Percentiles rank a stretch among this genome's conserved stretches.
Conservation (phyloP, 345 rosid species). For the Draba incana region DNA sequence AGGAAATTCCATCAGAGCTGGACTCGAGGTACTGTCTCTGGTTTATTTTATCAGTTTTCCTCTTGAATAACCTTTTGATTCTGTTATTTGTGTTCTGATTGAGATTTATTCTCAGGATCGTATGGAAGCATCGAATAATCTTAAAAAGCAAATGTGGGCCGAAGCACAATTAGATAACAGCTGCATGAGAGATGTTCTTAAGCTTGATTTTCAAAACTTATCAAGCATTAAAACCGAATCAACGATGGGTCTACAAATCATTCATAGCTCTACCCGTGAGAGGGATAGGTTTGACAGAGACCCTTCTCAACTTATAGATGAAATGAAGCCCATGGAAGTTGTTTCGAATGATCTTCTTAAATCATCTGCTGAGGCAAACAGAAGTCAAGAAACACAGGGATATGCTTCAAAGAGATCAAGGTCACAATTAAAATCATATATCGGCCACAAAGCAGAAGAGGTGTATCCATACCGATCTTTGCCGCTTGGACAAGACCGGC, state of each 20-base stretch:
- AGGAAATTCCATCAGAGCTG: slow-evolving; percentile 87
- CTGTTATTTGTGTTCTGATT: slow-evolving; percentile 25
- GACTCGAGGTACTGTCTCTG: slow-evolving; percentile 72
- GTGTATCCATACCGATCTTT: slow-evolving; percentile 88
- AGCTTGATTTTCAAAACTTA: slow-evolving; percentile 56
- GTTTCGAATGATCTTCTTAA: slow-evolving; percentile 52
- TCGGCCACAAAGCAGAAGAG: slow-evolving; percentile 92
- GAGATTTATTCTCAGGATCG: slow-evolving; percentile 71
- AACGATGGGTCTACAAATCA: slow-evolving; percentile 14
- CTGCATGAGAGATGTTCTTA: slow-evolving; percentile 77
- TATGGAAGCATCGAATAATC: slow-evolving; percentile 93
- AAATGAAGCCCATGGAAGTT: slow-evolving; percentile 57
- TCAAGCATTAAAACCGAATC: slow-evolving; percentile 58
- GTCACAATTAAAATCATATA: slow-evolving; percentile 85
- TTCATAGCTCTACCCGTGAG: slow-evolving; percentile 33
- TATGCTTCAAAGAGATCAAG: slow-evolving; percentile 82
- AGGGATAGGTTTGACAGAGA: slow-evolving; percentile 44
- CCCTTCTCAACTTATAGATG: slow-evolving; percentile 59
- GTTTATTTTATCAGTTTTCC: slow-evolving; percentile 19
- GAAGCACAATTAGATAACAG: slow-evolving; percentile 94
- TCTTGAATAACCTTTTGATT: slow-evolving; percentile 24
- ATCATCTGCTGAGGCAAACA: slow-evolving; percentile 49
- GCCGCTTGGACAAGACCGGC: slow-evolving; percentile 99
- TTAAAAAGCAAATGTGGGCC: slow-evolving; percentile 98
- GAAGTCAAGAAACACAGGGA: slow-evolving; percentile 66